phyloP scores from a whole-genome alignment of 2,329 filamentous ascomycete genomes.

The Hypoxylon sp. region DNA sequence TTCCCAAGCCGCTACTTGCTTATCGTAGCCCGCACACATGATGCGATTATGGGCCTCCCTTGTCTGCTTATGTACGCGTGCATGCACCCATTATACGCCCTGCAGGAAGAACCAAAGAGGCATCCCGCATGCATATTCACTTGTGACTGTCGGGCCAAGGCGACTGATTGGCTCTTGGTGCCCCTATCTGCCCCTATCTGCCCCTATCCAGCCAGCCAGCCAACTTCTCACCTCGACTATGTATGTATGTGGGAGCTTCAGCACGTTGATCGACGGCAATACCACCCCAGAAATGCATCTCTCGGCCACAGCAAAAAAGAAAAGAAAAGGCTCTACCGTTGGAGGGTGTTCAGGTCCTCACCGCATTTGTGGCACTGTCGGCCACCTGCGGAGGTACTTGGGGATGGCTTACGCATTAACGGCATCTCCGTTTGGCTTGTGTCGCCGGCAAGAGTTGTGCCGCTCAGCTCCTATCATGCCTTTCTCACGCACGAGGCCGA shows the following conservation, averaged over 20 bases:
- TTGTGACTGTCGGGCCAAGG: conserved; percentile 1
- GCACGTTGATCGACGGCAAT: conserved; percentile 26
- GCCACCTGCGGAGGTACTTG: neutral
- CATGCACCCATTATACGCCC: conserved; percentile 2
- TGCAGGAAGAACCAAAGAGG: conserved; percentile 16
- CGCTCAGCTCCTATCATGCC: too few species aligned
- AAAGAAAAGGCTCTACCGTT: neutral
- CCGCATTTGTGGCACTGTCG: neutral
- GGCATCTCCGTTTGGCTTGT: conserved; percentile 1
- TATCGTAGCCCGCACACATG: conserved; percentile 22
- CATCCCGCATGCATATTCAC: conserved; percentile 12
- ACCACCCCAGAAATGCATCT: conserved; percentile 15
- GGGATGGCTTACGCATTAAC: conserved; percentile 17
- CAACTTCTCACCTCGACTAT: too few species aligned
- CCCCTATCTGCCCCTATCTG: too few species aligned
- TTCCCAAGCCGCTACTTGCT: neutral
- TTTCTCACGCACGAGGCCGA: too few species aligned
- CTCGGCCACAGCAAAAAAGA: too few species aligned
- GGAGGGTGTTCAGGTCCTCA: neutral
- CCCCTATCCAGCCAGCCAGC: too few species aligned
- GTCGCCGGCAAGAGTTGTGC: neutral
- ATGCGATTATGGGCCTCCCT: conserved; percentile 14
- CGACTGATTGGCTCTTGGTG: conserved; percentile 13
- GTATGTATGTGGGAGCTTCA: conserved; percentile 14
- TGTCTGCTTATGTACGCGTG: neutral